Evolutionary conservation across 2,329 filamentous ascomycete genomes (phyloP), one percentile per base, ranked within the genome.

Genomic region (Tolypocladium ophioglossoides): DNA sequence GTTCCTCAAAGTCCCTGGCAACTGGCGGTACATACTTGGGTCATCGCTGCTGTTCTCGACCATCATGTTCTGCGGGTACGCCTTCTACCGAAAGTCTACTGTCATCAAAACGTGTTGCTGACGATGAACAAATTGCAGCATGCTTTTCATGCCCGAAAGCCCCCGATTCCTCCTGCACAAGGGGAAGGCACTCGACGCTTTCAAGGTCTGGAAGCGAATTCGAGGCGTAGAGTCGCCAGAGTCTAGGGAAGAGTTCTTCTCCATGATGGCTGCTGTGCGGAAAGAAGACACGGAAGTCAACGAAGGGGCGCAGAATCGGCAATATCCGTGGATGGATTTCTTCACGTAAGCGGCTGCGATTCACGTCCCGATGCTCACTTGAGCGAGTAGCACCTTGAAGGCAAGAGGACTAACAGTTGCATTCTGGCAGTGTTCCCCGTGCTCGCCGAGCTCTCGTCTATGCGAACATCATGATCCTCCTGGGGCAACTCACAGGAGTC

Each of bases 11-110:
- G 83, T 89, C 2, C 69, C 72, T 0, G 86, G 85, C 18, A 85
- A 84, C 71, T 89, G 86, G 86, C 77, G 86, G 39, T 88, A 82
- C 65, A 89, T 89, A 56, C 79, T 89, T 1, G 86, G 85, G 5
- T 86, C 83, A 1, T 89, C 85, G 0, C 76, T 89, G 2, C 65
- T 89, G 44, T 89, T 89, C 69, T 86, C 83, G 0, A 70, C 68
- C 34, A 63, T 70, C 51, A 71, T 71, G 68, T 69, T 69, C 48
- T 62, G 63, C 18, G 68, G 67, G 67, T 66, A 57, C 18, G 44
- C n/a, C 20, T 2, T 27, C 16, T 9, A n/a, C 12, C 8, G 24
- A 4, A 47, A 18, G 5, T 12, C 44, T 8, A n/a, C 44, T 5
- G 16, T 6, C 3, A 2, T 7, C 16, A 2, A 10, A 2, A 1